Conservation (phyloP, 2,329 filamentous ascomycete species). For the Whalleya microplaca region DNA sequence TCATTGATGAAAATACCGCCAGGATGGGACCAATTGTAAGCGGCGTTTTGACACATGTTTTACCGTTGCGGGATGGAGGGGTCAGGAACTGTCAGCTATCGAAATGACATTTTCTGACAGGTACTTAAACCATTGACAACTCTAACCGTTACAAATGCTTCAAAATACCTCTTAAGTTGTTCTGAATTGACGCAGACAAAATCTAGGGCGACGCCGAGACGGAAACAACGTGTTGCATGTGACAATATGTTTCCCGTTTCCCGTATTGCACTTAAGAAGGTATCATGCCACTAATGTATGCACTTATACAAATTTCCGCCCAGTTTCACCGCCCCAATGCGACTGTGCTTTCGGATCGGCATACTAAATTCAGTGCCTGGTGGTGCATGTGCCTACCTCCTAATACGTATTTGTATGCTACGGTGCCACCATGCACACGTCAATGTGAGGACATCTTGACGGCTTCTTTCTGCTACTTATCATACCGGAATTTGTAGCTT, state of each 20-base stretch:
- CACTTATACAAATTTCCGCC: conserved; percentile 15
- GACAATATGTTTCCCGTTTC: no score
- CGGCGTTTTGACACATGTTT: neutral
- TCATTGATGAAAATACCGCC: neutral
- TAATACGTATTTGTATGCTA: neutral
- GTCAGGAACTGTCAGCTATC: no score
- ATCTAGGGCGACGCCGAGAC: no score
- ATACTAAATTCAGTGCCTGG: neutral
- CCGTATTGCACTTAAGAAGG: no score
- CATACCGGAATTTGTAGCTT: neutral
- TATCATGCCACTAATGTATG: neutral
- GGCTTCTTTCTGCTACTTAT: neutral
- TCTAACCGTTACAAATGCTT: no score
- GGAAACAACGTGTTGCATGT: neutral
- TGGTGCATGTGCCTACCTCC: neutral
- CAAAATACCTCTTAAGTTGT: no score
- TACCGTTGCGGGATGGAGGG: neutral
- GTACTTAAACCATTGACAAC: no score
- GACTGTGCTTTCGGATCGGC: conserved; percentile 1
- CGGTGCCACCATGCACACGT: neutral
- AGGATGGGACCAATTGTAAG: neutral
- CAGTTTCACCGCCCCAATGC: conserved; percentile 30
- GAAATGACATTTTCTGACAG: no score
- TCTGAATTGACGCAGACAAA: no score
- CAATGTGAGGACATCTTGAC: conserved; percentile 1